Evolutionary conservation across 2,329 filamentous ascomycete genomes (phyloP), one percentile per base, ranked within the genome.

Genomic region (Fusarium aywerte): DNA sequence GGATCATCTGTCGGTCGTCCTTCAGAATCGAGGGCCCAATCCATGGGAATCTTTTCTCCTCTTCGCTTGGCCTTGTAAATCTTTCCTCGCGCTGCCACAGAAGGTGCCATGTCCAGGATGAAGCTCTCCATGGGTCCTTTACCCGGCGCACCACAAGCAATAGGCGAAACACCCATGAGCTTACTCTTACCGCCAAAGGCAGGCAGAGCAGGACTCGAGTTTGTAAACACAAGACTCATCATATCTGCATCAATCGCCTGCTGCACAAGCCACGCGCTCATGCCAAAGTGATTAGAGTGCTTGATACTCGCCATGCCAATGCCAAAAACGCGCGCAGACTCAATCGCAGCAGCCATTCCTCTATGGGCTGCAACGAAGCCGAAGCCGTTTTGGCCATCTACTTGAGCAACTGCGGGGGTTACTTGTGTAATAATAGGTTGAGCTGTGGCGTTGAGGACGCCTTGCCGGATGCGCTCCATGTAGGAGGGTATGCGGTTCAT

Each of bases 281-380:
- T 96, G 53, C 92, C 92, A 72, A 92, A 94, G 76, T 95, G 91
- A 71, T 95, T 95, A 38, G 89, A 91, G 77, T 90, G 89, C 76
- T 89, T 91, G 73, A 95, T 82, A 58, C 85, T 87, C 0, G 90
- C 90, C 85, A 96, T 89, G 25, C 92, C 92, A 65, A 95, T 91
- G 13, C 91, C 91, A 71, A 84, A 88, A 3, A 79, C 75, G 23
- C 81, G 78, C 0, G 91, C 91, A 78, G 90, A 89, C 11, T 85
- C 82, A 43, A 93, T 87, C 1, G 91, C 91, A 0, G 83, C 82
- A 1, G 77, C 76, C 88, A 95, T 94, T 25, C 85, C 91, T 54
- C 78, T 72, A 43, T 88, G 82, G 1, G 90, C 90, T 1, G 89
- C 87, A 0, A 93, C 81, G 72, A 93, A 93, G 12, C 92, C 92